Evolutionary conservation across 306 rosid species (phyloP).

Genomic region (Albizia julibrissin): DNA sequence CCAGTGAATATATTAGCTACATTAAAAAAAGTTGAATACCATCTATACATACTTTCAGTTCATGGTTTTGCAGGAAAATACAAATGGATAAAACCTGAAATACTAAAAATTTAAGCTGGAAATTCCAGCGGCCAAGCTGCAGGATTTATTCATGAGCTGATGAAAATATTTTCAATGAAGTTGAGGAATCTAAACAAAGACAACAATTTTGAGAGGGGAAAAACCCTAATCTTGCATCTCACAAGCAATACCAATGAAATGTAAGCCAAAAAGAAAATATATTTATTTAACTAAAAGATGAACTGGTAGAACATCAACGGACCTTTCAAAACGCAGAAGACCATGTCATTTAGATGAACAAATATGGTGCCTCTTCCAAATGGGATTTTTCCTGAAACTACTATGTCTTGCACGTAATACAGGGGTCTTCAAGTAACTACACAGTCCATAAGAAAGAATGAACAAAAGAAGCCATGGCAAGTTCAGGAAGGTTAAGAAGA

Average conservation of each 20-base stretch:
- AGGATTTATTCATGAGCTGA: neutral
- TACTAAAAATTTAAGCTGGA: neutral
- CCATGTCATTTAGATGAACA: conserved; percentile 71
- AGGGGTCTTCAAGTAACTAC: conserved; percentile 79
- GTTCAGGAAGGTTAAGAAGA: neutral
- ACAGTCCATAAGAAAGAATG: conserved; percentile 22
- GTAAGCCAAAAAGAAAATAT: conserved; percentile 3
- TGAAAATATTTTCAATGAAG: neutral
- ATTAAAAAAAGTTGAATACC: neutral
- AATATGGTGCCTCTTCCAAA: conserved; percentile 73
- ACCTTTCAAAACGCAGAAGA: conserved; percentile 74
- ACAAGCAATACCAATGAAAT: neutral
- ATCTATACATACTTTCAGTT: conserved; percentile 9
- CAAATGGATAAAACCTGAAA: neutral
- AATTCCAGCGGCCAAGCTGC: neutral
- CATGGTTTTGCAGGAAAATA: neutral
- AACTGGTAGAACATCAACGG: conserved; percentile 37
- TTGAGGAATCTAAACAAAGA: neutral
- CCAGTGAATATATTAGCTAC: neutral
- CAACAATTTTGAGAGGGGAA: neutral
- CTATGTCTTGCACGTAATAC: conserved; percentile 56
- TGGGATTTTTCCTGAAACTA: conserved; percentile 71
- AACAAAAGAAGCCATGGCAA: neutral
- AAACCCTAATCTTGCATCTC: neutral
- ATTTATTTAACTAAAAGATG: neutral